Percentiles rank a stretch among this genome's conserved stretches.
Evolutionary conservation across 352 stramenopile species (phyloP).

Genomic region (Globisporangium sylvaticum): DNA sequence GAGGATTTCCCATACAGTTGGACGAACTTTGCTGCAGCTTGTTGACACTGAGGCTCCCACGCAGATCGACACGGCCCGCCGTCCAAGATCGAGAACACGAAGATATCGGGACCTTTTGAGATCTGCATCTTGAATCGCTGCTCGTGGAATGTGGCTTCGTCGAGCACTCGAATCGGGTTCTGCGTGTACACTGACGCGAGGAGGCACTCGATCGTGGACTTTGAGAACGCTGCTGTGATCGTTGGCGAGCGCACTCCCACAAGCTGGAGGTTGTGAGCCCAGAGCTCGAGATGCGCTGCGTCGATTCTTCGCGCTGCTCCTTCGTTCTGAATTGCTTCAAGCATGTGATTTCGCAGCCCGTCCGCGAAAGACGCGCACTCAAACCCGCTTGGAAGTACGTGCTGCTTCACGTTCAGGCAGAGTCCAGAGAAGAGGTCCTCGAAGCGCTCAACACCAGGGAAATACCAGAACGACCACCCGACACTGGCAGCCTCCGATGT

Average conservation of each 20-base stretch:
- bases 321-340: background rate
- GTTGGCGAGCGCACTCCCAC: background rate
- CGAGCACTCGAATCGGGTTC: constrained; percentile 24
- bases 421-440: background rate
- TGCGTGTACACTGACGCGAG: constrained; percentile 22
- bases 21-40: constrained; percentile 8
- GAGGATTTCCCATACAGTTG: constrained; percentile 5
- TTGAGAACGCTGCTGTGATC: constrained; percentile 17
- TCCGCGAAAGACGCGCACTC: background rate
- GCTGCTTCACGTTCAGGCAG: background rate
- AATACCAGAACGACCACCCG: background rate
- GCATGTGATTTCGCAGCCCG: background rate
- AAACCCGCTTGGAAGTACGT: background rate
- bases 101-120: constrained; percentile 23
- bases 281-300: constrained; percentile 25
- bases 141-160: constrained; percentile 14
- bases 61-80: constrained; percentile 2
- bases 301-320: constrained; percentile 3
- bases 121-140: background rate
- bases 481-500: background rate
- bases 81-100: constrained; percentile 29
- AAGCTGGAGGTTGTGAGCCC: constrained; percentile 26
- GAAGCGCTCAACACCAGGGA: background rate
- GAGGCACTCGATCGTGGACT: constrained; percentile 31
- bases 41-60: constrained; percentile 9